phyloP scores from a whole-genome alignment of 345 rosid genomes.

The Salix dunnii region DNA sequence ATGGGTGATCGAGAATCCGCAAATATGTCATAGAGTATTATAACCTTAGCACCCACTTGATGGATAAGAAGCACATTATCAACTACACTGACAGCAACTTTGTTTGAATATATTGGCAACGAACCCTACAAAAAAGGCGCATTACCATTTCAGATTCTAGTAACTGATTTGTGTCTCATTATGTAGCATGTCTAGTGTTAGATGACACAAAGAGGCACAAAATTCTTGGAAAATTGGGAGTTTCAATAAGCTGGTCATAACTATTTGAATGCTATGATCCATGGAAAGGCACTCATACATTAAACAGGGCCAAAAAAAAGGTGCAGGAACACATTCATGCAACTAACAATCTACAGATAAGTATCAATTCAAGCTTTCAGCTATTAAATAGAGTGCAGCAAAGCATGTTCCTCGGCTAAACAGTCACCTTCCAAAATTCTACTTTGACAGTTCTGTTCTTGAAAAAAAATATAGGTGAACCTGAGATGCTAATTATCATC shows the following conservation, averaged over 20 bases:
- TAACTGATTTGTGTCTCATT: neutral
- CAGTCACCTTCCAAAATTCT: neutral
- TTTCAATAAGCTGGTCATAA: neutral
- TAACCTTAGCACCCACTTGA: slow-evolving; percentile 96
- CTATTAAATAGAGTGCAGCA: neutral
- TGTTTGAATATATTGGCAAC: slow-evolving; percentile 87
- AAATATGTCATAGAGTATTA: slow-evolving; percentile 87
- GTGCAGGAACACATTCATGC: neutral
- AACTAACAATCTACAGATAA: neutral
- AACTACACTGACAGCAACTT: slow-evolving; percentile 75
- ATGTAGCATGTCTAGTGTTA: neutral
- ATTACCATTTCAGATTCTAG: neutral
- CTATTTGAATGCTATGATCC: neutral
- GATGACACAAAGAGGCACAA: neutral
- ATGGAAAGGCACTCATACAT: neutral
- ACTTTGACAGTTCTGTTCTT: neutral
- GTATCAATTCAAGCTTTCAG: neutral
- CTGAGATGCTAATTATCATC: neutral
- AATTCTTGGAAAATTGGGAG: neutral
- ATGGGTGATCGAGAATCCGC: slow-evolving; percentile 91
- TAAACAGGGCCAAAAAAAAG: neutral
- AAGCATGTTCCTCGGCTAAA: neutral
- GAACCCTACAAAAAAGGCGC: slow-evolving; percentile 62
- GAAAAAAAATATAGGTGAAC: neutral
- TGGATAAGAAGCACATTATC: slow-evolving; percentile 94